Evolutionary conservation across 176 grass and related monocot species (phyloP).

Genomic region (Areca catechu): DNA sequence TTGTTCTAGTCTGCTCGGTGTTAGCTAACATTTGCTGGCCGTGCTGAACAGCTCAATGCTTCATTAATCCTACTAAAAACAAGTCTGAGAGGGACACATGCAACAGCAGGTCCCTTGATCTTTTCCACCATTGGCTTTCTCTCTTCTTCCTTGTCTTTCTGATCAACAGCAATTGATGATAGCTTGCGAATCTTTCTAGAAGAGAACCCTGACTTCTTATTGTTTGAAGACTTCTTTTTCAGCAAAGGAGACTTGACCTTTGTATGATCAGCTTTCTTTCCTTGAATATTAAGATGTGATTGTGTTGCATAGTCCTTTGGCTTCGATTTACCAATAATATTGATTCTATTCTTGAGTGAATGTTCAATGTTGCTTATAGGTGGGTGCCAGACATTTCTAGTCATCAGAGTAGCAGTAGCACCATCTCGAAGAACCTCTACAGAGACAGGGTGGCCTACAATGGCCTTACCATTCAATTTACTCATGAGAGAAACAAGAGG

Average conservation of each 20-base stretch:
- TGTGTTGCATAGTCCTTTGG: slow-evolving; percentile 3
- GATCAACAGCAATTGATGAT: slow-evolving; percentile 45
- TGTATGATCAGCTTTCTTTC: slow-evolving; percentile 34
- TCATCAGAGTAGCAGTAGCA: slow-evolving; percentile 16
- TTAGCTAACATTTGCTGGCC: slow-evolving; percentile 41
- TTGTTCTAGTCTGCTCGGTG: neutral
- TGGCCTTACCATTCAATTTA: slow-evolving; percentile 74
- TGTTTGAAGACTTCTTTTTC: slow-evolving; percentile 27
- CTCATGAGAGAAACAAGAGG: slow-evolving; percentile 93
- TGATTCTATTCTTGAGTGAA: slow-evolving; percentile 30
- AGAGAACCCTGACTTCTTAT: slow-evolving; percentile 60
- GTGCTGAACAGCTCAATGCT: slow-evolving; percentile 55
- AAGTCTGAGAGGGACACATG: slow-evolving; percentile 75
- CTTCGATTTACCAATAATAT: slow-evolving; percentile 19
- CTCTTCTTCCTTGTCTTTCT: slow-evolving; percentile 23
- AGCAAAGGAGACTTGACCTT: slow-evolving; percentile 33
- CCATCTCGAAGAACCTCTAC: slow-evolving; percentile 60
- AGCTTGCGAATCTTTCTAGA: slow-evolving; percentile 91
- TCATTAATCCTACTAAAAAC: slow-evolving; percentile 99
- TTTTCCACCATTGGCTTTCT: slow-evolving; percentile 52
- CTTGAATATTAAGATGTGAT: slow-evolving; percentile 5
- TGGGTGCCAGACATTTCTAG: slow-evolving; percentile 22
- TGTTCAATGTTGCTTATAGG: slow-evolving; percentile 37
- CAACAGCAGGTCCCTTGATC: slow-evolving; percentile 43
- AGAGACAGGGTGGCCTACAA: slow-evolving; percentile 65